Base-by-base conservation (phyloP, 1,284 basidiomycete species). In the Tetrapyrgos nigripes region DNA sequence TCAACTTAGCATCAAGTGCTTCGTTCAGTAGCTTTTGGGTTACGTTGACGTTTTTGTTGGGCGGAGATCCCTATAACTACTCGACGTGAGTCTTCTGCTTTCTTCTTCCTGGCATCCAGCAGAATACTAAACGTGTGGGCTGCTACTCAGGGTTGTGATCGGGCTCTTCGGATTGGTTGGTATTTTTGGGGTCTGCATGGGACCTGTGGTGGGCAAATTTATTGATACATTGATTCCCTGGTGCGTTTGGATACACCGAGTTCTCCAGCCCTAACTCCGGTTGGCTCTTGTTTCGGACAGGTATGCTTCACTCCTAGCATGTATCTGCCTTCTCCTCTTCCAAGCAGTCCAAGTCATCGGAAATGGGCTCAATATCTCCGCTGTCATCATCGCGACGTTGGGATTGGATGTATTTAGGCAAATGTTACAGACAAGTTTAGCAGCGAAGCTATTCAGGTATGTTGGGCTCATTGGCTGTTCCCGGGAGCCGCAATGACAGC, bases 141-240 rank as follows among this genome's bases (percentile, higher is more conserved):
- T n/a, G n/a, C n/a, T 50, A 43, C 48, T 26, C 57, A 85, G 89
- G 3, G 73, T 91, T 31, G 76, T 81, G 19, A 91, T 91, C 55
- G 90, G 89, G 2, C 76, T 92, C 8, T 90, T 92, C 68, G 89
- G 88, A 4, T 72, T 92, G 3, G 75, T 91, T 14, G 91, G 91
- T 4, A 83, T 90, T 69, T 74, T 85, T 21, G 88, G 88, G n/a
- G 88, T 90, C 4, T 72, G 83, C 4, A 71, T 82, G 45, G 84
- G 84, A 1, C 90, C 89, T 0, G 62, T 89, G 11, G 79, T 83
- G 21, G 91, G 91, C 0, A 78, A 78, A 29, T 61, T 84, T 9
- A 80, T 92, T 48, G 89, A 92, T 69, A 74, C 68, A 3, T 77
- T 91, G 21, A 77, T 87, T 0, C 86, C 86, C 0, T 92, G 89